A percentile compares a stretch with the other conserved stretches of the same genome.
phyloP scores from a whole-genome alignment of 108 stramenopile species.

The Nannochloropsis granulata region DNA sequence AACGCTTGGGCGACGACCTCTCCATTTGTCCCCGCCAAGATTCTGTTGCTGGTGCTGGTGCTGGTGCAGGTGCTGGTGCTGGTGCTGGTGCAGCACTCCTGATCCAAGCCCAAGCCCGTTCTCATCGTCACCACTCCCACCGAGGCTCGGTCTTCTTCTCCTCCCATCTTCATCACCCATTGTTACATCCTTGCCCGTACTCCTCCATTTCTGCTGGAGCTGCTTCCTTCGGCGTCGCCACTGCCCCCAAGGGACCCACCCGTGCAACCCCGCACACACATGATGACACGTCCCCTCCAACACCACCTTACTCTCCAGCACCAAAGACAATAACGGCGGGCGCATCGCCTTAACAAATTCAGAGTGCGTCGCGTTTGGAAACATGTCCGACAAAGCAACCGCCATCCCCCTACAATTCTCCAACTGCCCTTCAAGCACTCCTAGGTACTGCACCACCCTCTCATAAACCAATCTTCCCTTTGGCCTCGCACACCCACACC shows the following conservation, averaged over 20 bases:
- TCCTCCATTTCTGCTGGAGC: neutral
- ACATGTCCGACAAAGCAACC: neutral
- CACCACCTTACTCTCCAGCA: neutral
- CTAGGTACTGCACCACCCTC: neutral
- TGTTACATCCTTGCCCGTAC: neutral
- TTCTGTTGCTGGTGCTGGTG: neutral
- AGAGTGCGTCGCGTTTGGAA: neutral
- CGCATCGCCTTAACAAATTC: neutral
- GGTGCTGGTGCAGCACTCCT: neutral
- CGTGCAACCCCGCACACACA: neutral
- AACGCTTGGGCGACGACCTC: neutral
- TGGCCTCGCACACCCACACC: neutral
- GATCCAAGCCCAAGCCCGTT: too few relatives aligned
- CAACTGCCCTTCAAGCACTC: neutral
- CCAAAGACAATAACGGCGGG: neutral
- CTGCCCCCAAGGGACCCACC: neutral
- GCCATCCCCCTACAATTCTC: neutral
- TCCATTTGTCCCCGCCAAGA: neutral
- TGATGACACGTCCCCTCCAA: neutral
- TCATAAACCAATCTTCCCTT: neutral
- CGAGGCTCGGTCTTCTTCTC: too few relatives aligned
- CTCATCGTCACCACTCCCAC: too few relatives aligned
- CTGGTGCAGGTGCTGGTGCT: neutral
- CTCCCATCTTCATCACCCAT: neutral
- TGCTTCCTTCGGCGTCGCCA: too few relatives aligned